A percentile compares a stretch with the other conserved stretches of the same genome.
Evolutionary conservation across 352 stramenopile genomes (phyloP).

Genomic region (Phytophthora cryptogea): DNA sequence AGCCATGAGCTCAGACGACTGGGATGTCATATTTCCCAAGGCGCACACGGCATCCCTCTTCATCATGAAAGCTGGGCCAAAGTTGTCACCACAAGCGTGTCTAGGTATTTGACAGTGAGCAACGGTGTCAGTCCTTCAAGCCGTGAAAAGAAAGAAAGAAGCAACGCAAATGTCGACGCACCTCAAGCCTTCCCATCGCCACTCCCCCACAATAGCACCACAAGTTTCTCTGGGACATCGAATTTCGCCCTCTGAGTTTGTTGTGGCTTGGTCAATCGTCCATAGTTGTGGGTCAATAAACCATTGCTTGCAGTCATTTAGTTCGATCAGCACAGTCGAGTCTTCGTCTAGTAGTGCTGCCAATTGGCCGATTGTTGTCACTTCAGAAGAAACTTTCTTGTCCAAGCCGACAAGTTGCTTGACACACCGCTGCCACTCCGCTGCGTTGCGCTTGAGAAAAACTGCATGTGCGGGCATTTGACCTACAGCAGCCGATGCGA

Average conservation of each 20-base stretch:
- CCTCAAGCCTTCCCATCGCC: slow-evolving; percentile 55
- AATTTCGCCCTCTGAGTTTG: slow-evolving; percentile 34
- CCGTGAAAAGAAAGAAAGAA: neutral
- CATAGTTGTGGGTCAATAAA: slow-evolving; percentile 58
- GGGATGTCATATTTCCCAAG: slow-evolving; percentile 49
- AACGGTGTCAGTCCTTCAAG: slow-evolving; percentile 5
- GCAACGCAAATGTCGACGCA: slow-evolving; percentile 14
- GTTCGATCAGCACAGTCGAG: slow-evolving; percentile 23
- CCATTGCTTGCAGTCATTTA: slow-evolving; percentile 45
- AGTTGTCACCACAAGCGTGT: slow-evolving; percentile 43
- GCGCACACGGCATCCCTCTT: slow-evolving; percentile 52
- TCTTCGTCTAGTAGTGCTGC: slow-evolving; percentile 41
- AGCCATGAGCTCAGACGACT: slow-evolving; percentile 28
- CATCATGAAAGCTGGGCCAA: slow-evolving; percentile 54
- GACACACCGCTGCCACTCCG: slow-evolving; percentile 43
- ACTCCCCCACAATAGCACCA: slow-evolving; percentile 46
- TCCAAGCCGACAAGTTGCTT: slow-evolving; percentile 22
- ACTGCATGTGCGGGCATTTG: slow-evolving; percentile 18
- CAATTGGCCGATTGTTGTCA: slow-evolving; percentile 33
- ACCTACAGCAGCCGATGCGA: slow-evolving; percentile 1
- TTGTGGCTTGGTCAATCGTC: slow-evolving; percentile 36
- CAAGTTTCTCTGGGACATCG: slow-evolving; percentile 50
- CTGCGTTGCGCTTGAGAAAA: slow-evolving; percentile 43
- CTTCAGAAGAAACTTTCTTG: slow-evolving; percentile 7
- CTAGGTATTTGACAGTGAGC: slow-evolving; percentile 15